Evolutionary conservation across 176 grass and related monocot genomes (phyloP).

Genomic region (Melocanna baccifera): DNA sequence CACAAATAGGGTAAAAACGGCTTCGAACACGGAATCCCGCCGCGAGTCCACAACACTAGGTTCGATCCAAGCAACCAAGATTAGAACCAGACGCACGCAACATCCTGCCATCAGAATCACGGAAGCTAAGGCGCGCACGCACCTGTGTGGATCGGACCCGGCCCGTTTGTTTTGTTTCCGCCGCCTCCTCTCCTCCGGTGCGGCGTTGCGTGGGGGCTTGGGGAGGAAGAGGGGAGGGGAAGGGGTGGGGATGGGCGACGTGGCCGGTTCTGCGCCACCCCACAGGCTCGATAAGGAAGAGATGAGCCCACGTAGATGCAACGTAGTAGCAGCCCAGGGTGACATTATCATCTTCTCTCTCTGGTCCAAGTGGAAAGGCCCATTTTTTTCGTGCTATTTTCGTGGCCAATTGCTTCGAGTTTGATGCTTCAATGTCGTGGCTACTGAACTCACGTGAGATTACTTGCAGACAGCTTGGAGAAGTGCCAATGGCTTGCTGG

Average conservation of each 20-base stretch:
- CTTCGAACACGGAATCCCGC: not conserved
- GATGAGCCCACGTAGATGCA: conserved; percentile 34
- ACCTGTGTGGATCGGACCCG: conserved; percentile 22
- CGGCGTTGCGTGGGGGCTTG: conserved; percentile 42
- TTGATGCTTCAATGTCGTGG: not conserved
- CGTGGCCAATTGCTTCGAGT: not conserved
- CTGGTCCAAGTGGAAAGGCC: not conserved
- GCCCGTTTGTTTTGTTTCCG: not conserved
- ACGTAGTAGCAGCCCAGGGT: not conserved
- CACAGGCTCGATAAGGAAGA: conserved; percentile 45
- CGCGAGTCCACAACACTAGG: not conserved
- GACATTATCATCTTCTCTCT: not conserved
- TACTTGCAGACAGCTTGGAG: not conserved
- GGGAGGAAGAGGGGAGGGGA: not conserved
- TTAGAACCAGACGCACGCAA: no score
- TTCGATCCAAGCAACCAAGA: not conserved
- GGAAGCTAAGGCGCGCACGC: not conserved
- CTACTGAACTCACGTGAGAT: not conserved
- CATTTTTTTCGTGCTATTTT: not conserved
- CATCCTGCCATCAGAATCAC: not conserved
- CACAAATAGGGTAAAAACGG: not conserved
- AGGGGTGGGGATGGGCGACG: conserved; percentile 9
- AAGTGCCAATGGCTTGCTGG: not conserved
- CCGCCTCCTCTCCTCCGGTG: conserved; percentile 16
- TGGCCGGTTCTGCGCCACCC: conserved; percentile 16